Evolutionary conservation across 495 filamentous ascomycete species (phyloP).

Genomic region (Jackrogersella multiformis): DNA sequence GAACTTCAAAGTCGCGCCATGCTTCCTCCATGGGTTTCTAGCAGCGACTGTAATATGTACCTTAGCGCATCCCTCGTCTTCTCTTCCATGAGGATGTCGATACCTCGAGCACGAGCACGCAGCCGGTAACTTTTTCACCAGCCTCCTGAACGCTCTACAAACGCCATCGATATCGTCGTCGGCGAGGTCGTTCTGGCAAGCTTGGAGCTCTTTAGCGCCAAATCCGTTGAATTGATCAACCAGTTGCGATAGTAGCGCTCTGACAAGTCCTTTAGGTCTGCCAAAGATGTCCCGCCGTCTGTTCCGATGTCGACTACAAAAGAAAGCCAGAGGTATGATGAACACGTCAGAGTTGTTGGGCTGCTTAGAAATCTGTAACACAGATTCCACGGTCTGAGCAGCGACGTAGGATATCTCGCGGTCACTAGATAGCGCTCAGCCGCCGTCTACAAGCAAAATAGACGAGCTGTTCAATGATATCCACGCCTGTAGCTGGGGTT

Average conservation of each 20-base stretch:
- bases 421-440: background rate
- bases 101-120: constrained; percentile 1
- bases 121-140: constrained; percentile 1
- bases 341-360: background rate
- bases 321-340: constrained; percentile 4
- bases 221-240: constrained; percentile 1
- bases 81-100: constrained; percentile 11
- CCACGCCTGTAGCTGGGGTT: constrained; percentile 12
- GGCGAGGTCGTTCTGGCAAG: background rate
- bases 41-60: background rate
- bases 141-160: background rate
- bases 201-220: constrained; percentile 1
- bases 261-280: background rate
- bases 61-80: constrained; percentile 5
- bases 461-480: constrained; percentile 9
- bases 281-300: constrained; percentile 1
- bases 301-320: constrained; percentile 11
- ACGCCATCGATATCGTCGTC: constrained; percentile 3
- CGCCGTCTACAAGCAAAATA: constrained; percentile 7
- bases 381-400: constrained; percentile 3
- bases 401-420: constrained; percentile 6
- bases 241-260: constrained; percentile 1
- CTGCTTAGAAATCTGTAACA: background rate
- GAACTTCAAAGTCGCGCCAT: constrained; percentile 9
- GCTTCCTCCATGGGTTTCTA: background rate